A percentile compares a stretch with the other conserved stretches of the same genome.
phyloP scores from a whole-genome alignment of 495 filamentous ascomycete genomes.

The Clavariopsis aquatica region DNA sequence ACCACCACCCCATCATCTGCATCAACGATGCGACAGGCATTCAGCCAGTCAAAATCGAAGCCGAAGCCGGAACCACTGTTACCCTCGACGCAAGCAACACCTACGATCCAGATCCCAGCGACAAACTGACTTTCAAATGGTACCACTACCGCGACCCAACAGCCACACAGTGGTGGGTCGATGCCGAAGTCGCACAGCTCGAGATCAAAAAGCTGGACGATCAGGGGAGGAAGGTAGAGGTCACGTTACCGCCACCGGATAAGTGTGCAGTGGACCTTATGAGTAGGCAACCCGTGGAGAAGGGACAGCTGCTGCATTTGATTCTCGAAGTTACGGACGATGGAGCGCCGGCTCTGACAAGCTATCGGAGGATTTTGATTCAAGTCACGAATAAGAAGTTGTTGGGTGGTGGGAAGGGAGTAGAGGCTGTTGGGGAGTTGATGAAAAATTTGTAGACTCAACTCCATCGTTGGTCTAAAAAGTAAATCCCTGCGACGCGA shows the following conservation, averaged over 20 bases:
- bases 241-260: constrained; percentile 45
- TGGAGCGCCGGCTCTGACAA: constrained; percentile 44
- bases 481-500: no score
- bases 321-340: constrained; percentile 50
- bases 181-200: constrained; percentile 46
- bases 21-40: constrained; percentile 46
- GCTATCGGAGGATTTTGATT: constrained; percentile 49
- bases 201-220: constrained; percentile 41
- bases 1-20: constrained; percentile 50
- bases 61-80: constrained; percentile 45
- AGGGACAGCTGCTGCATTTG: constrained; percentile 46
- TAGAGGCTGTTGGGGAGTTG: neutral
- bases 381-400: constrained; percentile 42
- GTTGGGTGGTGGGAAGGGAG: constrained; percentile 15
- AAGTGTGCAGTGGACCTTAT: constrained; percentile 44
- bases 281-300: constrained; percentile 34
- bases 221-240: constrained; percentile 38
- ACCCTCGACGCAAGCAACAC: constrained; percentile 48
- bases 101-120: constrained; percentile 49
- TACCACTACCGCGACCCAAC: constrained; percentile 52
- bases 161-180: constrained; percentile 48
- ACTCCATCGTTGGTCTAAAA: no score
- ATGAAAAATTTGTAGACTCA: neutral
- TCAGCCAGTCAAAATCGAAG: constrained; percentile 43
- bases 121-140: constrained; percentile 50